Evolutionary conservation across 2,329 filamentous ascomycete species (phyloP).

Genomic region (Chrysosporium queenslandicum): DNA sequence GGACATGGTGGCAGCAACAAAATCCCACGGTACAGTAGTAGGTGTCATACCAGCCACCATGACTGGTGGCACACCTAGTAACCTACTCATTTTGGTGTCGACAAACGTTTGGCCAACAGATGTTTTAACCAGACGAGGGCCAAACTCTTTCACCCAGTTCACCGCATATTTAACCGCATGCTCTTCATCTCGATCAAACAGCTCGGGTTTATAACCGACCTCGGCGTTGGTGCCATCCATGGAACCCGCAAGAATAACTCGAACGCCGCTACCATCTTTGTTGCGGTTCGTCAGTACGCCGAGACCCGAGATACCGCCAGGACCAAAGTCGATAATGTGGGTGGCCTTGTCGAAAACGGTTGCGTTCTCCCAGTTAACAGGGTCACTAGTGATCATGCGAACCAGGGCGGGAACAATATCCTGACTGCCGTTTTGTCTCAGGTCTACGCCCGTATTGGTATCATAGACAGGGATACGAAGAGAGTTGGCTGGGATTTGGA

Average conservation of each 20-base stretch:
- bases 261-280: conserved; percentile 96
- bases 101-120: conserved; percentile 83
- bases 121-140: conserved; percentile 82
- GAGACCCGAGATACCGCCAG: conserved; percentile 90
- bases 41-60: conserved; percentile 95
- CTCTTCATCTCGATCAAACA: conserved; percentile 93
- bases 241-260: conserved; percentile 88
- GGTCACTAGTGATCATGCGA: conserved; percentile 86
- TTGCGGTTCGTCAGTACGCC: conserved; percentile 95
- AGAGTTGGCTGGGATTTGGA: conserved; percentile 61
- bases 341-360: conserved; percentile 85
- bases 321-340: conserved; percentile 92
- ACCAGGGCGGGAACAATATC: conserved; percentile 80
- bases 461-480: conserved; percentile 81
- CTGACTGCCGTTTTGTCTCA: conserved; percentile 58
- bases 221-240: conserved; percentile 82
- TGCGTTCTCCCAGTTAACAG: conserved; percentile 92
- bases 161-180: conserved; percentile 89
- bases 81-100: conserved; percentile 89
- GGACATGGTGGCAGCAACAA: conserved; percentile 85
- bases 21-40: conserved; percentile 79
- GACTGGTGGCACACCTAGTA: conserved; percentile 74
- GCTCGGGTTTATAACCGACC: conserved; percentile 93
- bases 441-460: conserved; percentile 77
- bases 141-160: conserved; percentile 96